A percentile compares a stretch with the other conserved stretches of the same genome.
Evolutionary conservation across 495 filamentous ascomycete genomes (phyloP).

Genomic region (Penicillium manginii): DNA sequence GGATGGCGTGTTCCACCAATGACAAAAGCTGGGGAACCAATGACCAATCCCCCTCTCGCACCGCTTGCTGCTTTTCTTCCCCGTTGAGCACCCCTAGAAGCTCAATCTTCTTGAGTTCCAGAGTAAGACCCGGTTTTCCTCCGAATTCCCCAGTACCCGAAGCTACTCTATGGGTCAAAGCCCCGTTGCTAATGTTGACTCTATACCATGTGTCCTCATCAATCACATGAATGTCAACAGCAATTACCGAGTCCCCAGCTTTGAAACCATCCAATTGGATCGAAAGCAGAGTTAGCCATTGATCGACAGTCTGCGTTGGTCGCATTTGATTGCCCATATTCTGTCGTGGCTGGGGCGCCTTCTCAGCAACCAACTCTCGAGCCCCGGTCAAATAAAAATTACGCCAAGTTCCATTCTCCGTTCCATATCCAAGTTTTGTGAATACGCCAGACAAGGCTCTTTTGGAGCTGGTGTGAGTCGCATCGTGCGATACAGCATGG

Average conservation of each 20-base stretch:
- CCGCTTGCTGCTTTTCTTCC: neutral
- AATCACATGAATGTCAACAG: conserved; percentile 15
- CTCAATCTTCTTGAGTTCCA: conserved; percentile 6
- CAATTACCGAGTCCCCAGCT: conserved; percentile 6
- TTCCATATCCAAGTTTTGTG: conserved; percentile 31
- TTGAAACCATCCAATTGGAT: conserved; percentile 16
- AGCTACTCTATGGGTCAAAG: conserved; percentile 15
- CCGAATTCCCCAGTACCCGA: neutral
- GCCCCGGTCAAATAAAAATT: conserved; percentile 31
- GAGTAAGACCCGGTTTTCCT: neutral
- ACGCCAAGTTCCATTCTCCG: conserved; percentile 34
- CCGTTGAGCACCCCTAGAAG: neutral
- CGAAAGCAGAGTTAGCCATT: conserved; percentile 17
- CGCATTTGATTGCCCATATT: conserved; percentile 8
- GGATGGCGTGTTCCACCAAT: neutral
- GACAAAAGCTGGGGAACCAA: neutral
- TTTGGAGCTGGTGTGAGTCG: conserved; percentile 13
- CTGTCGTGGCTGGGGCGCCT: neutral
- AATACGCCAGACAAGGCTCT: conserved; percentile 24
- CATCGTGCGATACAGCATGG: conserved; percentile 27
- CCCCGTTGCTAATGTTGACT: conserved; percentile 23
- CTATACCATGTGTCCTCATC: conserved; percentile 19
- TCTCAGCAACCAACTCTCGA: conserved; percentile 12
- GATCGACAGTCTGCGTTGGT: conserved; percentile 11
- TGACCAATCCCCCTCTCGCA: neutral